Conservation (phyloP, 2,329 filamentous ascomycete species). For the Pezicula neosporulosa region DNA sequence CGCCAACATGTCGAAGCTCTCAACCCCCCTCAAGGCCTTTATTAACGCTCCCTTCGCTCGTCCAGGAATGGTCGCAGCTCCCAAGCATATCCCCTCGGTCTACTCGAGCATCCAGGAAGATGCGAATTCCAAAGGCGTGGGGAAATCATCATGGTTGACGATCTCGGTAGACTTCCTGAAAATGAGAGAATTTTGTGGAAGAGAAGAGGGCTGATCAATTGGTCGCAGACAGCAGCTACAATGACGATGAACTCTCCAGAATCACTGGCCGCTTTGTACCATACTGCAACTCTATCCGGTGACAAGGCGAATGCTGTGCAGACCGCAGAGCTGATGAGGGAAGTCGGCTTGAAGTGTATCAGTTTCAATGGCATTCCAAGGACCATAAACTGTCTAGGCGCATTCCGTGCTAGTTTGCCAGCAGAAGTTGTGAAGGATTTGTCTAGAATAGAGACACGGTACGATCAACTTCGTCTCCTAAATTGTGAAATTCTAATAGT, state of each 20-base stretch:
- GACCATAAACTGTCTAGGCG: conserved; percentile 77
- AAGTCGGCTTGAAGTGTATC: conserved; percentile 74
- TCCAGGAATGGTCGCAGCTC: conserved; percentile 62
- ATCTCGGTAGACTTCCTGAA: conserved; percentile 47
- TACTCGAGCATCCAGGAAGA: conserved; percentile 62
- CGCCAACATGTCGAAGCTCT: conserved; percentile 66
- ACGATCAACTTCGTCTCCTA: background rate
- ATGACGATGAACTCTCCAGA: conserved; percentile 86
- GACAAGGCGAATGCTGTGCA: conserved; percentile 19
- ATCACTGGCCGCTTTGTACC: conserved; percentile 57
- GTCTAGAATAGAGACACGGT: conserved; percentile 49
- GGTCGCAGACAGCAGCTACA: conserved; percentile 66
- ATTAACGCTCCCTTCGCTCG: conserved; percentile 68
- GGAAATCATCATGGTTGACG: conserved; percentile 61
- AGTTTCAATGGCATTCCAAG: conserved; percentile 74
- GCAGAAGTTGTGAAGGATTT: conserved; percentile 49
- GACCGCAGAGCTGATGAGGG: conserved; percentile 67
- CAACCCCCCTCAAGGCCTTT: conserved; percentile 66
- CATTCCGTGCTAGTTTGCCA: conserved; percentile 64
- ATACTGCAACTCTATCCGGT: conserved; percentile 14
- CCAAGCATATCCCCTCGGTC: conserved; percentile 58
- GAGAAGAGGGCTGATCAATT: conserved; percentile 6
- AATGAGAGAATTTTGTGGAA: background rate
- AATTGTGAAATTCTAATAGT: background rate
- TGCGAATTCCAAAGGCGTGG: conserved; percentile 59